These are phyloP conservation scores for Eimeria zaria DNA, from an alignment of 169 alveolate species.

Conservation along the genomic window DNA sequence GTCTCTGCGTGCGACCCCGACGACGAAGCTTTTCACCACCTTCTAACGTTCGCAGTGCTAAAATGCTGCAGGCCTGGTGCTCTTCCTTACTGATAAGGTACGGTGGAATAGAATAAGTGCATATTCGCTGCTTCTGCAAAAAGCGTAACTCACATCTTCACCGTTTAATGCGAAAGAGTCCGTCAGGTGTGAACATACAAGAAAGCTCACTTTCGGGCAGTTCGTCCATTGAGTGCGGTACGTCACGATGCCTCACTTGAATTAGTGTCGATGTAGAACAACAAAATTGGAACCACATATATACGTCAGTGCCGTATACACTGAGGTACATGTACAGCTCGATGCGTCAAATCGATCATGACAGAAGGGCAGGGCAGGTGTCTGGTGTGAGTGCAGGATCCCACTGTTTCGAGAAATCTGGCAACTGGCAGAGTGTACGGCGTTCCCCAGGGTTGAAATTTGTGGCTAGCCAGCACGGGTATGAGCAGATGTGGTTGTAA, in stretches of 20 bases:
- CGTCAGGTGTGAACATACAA: not conserved
- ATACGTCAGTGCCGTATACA: not conserved
- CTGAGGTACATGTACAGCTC: not conserved
- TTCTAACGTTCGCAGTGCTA: not conserved
- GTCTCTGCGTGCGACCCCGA: not conserved
- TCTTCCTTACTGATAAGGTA: not conserved
- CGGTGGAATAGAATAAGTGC: not conserved
- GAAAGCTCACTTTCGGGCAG: not conserved
- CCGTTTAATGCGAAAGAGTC: not conserved
- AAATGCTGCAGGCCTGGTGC: not conserved
- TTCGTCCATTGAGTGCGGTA: not conserved
- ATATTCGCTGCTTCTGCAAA: not conserved
- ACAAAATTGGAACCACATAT: not conserved
- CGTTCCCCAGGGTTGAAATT: constrained; percentile 68
- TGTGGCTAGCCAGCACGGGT: constrained; percentile 81
- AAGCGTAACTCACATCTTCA: not conserved
- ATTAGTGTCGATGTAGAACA: not conserved
- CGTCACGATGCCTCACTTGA: not conserved
- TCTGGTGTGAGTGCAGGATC: constrained; percentile 56
- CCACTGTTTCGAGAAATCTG: constrained; percentile 59
- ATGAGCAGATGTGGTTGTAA: constrained; percentile 81
- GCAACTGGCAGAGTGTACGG: constrained; percentile 70
- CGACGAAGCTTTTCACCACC: not conserved
- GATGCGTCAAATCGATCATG: not conserved
- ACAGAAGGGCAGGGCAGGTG: constrained; percentile 71